Percentiles rank a stretch among this genome's conserved stretches.
Conservation (phyloP, 106 monocot species). For the Cymbidium sinense region DNA sequence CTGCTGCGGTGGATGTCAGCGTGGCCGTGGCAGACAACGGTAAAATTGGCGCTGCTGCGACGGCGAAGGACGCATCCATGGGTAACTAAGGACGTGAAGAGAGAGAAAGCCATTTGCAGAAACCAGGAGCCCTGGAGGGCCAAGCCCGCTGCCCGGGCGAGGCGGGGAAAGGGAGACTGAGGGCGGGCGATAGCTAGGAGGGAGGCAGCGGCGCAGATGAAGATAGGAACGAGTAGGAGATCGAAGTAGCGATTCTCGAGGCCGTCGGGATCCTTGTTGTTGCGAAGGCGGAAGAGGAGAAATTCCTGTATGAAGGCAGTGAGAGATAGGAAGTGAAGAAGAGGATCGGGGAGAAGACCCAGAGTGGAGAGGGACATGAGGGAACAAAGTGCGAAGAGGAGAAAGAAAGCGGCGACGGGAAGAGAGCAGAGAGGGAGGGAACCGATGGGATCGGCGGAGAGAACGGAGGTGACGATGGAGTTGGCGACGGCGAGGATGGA, state of each 20-base stretch:
- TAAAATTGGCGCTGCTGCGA: slow-evolving; percentile 38
- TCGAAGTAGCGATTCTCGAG: slow-evolving; percentile 77
- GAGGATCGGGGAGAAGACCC: slow-evolving; percentile 36
- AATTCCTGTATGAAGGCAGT: slow-evolving; percentile 45
- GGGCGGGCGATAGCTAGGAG: slow-evolving; percentile 35
- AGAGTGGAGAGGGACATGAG: slow-evolving; percentile 17
- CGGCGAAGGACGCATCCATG: slow-evolving; percentile 55
- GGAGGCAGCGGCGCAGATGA: slow-evolving; percentile 41
- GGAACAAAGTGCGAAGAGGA: slow-evolving; percentile 20
- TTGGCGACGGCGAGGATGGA: neutral
- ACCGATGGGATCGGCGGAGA: slow-evolving; percentile 9
- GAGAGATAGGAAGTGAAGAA: slow-evolving; percentile 49
- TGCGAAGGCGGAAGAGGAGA: slow-evolving; percentile 44
- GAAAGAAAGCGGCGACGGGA: slow-evolving; percentile 18
- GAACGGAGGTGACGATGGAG: neutral
- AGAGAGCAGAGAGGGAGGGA: slow-evolving; percentile 25
- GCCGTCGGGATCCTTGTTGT: slow-evolving; percentile 30
- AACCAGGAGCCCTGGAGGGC: slow-evolving; percentile 88
- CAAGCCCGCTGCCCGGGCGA: slow-evolving; percentile 59
- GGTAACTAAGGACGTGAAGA: slow-evolving; percentile 71
- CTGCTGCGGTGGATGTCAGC: slow-evolving; percentile 57
- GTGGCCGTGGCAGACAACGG: slow-evolving; percentile 56
- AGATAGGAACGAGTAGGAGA: slow-evolving; percentile 58
- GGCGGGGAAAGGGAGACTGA: slow-evolving; percentile 24
- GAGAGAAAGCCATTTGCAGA: slow-evolving; percentile 85